Conservation (phyloP, 164 flowering plant species). For the Sextonia rubra region DNA sequence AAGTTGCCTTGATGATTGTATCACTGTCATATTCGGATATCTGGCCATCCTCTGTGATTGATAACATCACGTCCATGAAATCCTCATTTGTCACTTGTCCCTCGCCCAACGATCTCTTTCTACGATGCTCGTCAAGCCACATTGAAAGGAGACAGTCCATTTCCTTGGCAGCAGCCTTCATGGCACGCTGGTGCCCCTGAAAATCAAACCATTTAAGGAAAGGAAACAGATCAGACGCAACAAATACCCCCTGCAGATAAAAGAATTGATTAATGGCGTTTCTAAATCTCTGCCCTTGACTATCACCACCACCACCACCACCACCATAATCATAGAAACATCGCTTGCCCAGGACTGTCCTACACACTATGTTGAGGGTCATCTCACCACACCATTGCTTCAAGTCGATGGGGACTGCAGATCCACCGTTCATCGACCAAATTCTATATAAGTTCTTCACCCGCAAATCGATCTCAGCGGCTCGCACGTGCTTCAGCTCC, state of each 20-base stretch:
- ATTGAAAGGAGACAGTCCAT: neutral
- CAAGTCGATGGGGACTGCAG: neutral
- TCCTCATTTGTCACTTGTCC: neutral
- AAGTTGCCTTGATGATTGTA: constrained; percentile 3
- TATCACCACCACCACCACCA: neutral
- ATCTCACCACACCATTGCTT: constrained; percentile 3
- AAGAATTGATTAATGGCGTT: neutral
- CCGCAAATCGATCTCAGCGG: neutral
- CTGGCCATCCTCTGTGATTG: neutral
- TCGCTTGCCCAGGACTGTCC: constrained; percentile 7
- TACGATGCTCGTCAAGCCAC: constrained; percentile 12
- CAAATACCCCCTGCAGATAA: neutral
- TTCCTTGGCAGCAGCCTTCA: constrained; percentile 9
- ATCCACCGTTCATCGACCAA: neutral
- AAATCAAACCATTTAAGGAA: constrained; percentile 6
- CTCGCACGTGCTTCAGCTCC: neutral
- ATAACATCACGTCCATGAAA: constrained; percentile 12
- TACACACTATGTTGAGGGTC: neutral
- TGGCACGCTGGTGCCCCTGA: neutral
- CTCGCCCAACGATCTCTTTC: neutral
- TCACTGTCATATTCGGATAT: neutral
- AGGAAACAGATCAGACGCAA: constrained; percentile 4
- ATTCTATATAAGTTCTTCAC: neutral
- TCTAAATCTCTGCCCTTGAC: neutral
- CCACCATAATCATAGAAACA: neutral